Base-by-base conservation (phyloP, 306 rosid genomes). In the Trifolium fragiferum region DNA sequence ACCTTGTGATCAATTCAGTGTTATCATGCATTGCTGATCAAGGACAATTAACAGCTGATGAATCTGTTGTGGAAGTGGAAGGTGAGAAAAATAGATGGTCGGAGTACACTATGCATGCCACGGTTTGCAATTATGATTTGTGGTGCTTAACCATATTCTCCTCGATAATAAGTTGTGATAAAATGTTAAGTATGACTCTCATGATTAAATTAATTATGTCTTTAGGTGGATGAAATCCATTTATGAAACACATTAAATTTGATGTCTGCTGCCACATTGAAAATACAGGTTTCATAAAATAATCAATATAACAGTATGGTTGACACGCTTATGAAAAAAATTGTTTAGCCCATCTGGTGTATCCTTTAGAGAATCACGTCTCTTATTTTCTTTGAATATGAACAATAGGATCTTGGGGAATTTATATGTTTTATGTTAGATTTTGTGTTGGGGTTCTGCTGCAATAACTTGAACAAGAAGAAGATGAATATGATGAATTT, bases 1-100 rank as follows among this genome's bases (percentile, higher is more conserved):
- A 89, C 80, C 89, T 93, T 71, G 98, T 90, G 64, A 93, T 81
- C 86, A 89, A 80, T 79, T 89, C 97, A 8, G 88, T 93, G 74
- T 93, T 93, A 70, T 85, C 76, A 49, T 84, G 83, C 85, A 76
- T 90, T 81, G 76, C 92, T 70, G 90, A 86, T 77, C 92, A 82
- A 49, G 86, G 78, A 76, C 86, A 64, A 69, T 76, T 91, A 78
- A 70, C 87, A 75, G 77, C 70, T 80, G 87, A 84, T 49, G 85
- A 77, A 78, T 79, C 86, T 35, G 51, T 70, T 2, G 87, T 60
- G 27, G 82, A 84, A 86, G 98, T 60, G 27, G 82, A 84, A 86
- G 98, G 97, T 93, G 86, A 82, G 73, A 68, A 49, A 74, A 78
- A 60, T 46, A 53, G 75, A 57, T 57, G n/a, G 75, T 70, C 74